phyloP scores from a whole-genome alignment of 2,329 filamentous ascomycete species.

The Claviceps monticola region DNA sequence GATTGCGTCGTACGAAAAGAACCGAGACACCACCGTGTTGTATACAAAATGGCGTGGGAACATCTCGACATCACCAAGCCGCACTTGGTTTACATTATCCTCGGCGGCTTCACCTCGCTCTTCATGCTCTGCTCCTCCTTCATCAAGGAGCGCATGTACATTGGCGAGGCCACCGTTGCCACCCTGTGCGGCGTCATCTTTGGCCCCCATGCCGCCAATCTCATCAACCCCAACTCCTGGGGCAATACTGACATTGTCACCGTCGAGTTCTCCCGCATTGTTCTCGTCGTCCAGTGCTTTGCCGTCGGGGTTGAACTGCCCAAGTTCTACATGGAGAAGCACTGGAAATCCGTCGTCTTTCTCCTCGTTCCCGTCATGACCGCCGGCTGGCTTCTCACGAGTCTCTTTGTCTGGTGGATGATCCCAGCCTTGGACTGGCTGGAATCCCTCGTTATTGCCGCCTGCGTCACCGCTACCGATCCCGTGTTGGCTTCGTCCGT shows the following conservation, averaged over 20 bases:
- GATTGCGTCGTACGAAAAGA: no score
- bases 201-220: conserved; percentile 67
- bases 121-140: conserved; percentile 98
- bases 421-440: conserved; percentile 69
- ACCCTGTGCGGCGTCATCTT: conserved; percentile 82
- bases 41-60: conserved; percentile 53
- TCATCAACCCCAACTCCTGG: conserved; percentile 66
- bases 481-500: conserved; percentile 94
- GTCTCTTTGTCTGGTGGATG: conserved; percentile 91
- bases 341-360: conserved; percentile 86
- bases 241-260: conserved; percentile 77
- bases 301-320: conserved; percentile 83
- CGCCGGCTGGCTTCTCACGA: conserved; percentile 85
- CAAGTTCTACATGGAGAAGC: conserved; percentile 91
- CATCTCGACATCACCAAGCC: conserved; percentile 80
- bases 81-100: conserved; percentile 95
- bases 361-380: conserved; percentile 94
- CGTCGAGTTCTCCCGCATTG: conserved; percentile 77
- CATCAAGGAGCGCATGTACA: conserved; percentile 97
- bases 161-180: conserved; percentile 92
- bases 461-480: conserved; percentile 94
- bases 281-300: conserved; percentile 85
- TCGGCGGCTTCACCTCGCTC: conserved; percentile 91
- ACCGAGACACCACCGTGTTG: no score
- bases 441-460: conserved; percentile 72